These are phyloP conservation scores for Teunomyces stri DNA, from an alignment of 805 yeast species.

Conservation along the genomic window DNA sequence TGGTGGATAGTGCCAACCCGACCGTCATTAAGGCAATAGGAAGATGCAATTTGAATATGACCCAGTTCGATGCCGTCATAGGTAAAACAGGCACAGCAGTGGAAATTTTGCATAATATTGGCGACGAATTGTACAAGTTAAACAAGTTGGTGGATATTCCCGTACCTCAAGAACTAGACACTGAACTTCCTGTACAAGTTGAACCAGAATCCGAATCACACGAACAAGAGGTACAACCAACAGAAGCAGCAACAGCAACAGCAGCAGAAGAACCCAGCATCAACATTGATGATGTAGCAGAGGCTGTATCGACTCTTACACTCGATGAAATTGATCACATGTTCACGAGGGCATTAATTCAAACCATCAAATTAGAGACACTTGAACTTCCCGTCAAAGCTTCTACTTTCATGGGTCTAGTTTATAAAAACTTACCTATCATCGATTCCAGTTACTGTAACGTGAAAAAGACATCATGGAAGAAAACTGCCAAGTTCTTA, in stretches of 20 bases:
- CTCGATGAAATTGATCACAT: conserved; percentile 72
- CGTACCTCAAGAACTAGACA: conserved; percentile 27
- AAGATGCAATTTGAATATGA: conserved; percentile 48
- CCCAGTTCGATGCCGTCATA: conserved; percentile 42
- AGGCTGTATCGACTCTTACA: conserved; percentile 39
- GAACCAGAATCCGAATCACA: conserved; percentile 8
- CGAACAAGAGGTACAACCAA: conserved; percentile 6
- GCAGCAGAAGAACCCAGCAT: neutral
- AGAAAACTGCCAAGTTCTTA: conserved; percentile 79
- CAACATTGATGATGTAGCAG: conserved; percentile 20
- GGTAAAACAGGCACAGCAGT: conserved; percentile 81
- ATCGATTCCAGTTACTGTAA: conserved; percentile 53
- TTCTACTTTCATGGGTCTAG: conserved; percentile 69
- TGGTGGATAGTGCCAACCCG: conserved; percentile 62
- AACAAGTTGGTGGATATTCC: conserved; percentile 45
- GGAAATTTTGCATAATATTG: conserved; percentile 59
- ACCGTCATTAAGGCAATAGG: conserved; percentile 73
- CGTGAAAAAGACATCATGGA: conserved; percentile 84
- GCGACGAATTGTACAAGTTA: conserved; percentile 59
- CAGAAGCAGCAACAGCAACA: neutral
- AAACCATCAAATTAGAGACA: conserved; percentile 58
- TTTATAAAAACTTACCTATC: conserved; percentile 71
- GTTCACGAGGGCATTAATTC: conserved; percentile 67
- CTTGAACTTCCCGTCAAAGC: conserved; percentile 66
- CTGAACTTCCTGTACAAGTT: conserved; percentile 33